phyloP scores from a whole-genome alignment of 805 yeast genomes.

The Suhomyces kilbournensis region DNA sequence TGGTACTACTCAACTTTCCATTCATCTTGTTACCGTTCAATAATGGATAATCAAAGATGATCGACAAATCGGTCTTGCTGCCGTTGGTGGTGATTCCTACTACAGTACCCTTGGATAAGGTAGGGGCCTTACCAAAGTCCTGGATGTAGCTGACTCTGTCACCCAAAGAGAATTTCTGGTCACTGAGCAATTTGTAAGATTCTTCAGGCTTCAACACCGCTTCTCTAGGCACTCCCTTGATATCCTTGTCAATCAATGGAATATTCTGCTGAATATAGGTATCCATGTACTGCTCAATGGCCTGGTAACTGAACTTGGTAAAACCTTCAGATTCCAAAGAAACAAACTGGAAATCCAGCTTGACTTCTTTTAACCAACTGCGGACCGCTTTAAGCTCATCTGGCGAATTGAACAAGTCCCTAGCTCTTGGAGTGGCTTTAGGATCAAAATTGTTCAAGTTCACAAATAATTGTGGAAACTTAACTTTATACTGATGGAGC shows the following conservation, averaged over 20 bases:
- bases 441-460: slow-evolving; percentile 26
- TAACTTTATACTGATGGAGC: slow-evolving; percentile 54
- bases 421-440: slow-evolving; percentile 36
- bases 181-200: slow-evolving; percentile 66
- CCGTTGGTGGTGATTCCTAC: slow-evolving; percentile 61
- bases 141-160: slow-evolving; percentile 85
- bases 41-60: slow-evolving; percentile 79
- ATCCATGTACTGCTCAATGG: slow-evolving; percentile 62
- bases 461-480: slow-evolving; percentile 62
- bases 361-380: slow-evolving; percentile 50
- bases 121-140: slow-evolving; percentile 85
- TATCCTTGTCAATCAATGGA: slow-evolving; percentile 47
- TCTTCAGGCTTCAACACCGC: slow-evolving; percentile 77
- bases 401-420: slow-evolving; percentile 32
- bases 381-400: slow-evolving; percentile 43
- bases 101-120: slow-evolving; percentile 86
- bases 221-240: slow-evolving; percentile 78
- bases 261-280: slow-evolving; percentile 46
- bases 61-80: slow-evolving; percentile 62
- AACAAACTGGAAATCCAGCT: slow-evolving; percentile 53
- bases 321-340: slow-evolving; percentile 77
- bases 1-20: slow-evolving; percentile 70
- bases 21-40: slow-evolving; percentile 80
- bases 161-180: slow-evolving; percentile 79
- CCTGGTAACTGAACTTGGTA: slow-evolving; percentile 59